A percentile compares a stretch with the other conserved stretches of the same genome.
Evolutionary conservation across 257 asterid species (phyloP).

Genomic region (Linderniella brevidens): DNA sequence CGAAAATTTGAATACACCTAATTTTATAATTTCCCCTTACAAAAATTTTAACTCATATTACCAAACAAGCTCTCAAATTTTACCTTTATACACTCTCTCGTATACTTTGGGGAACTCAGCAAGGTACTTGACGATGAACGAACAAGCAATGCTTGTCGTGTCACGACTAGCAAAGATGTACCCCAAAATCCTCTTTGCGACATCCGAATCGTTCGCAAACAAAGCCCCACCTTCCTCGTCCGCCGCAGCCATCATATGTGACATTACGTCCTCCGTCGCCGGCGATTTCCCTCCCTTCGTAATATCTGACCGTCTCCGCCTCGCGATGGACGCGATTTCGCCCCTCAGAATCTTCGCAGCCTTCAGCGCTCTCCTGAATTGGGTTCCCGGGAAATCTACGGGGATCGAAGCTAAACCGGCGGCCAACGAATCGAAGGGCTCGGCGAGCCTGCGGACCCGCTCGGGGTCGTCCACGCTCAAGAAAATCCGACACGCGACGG

Average conservation of each 20-base stretch:
- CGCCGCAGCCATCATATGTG: slow-evolving; percentile 27
- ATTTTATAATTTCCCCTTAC: no score
- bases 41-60: no score
- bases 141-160: slow-evolving; percentile 36
- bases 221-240: slow-evolving; percentile 19
- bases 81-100: slow-evolving; percentile 27
- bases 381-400: slow-evolving; percentile 37
- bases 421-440: slow-evolving; percentile 24
- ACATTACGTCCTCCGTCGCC: slow-evolving; percentile 19
- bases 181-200: slow-evolving; percentile 34
- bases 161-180: slow-evolving; percentile 34
- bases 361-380: slow-evolving; percentile 31
- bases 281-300: slow-evolving; percentile 19
- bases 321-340: slow-evolving; percentile 21
- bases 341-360: slow-evolving; percentile 24
- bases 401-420: slow-evolving; percentile 38
- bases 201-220: slow-evolving; percentile 21
- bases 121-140: slow-evolving; percentile 26
- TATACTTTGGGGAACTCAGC: slow-evolving; percentile 31
- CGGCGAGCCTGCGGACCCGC: slow-evolving; percentile 18
- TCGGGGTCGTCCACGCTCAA: slow-evolving; percentile 34
- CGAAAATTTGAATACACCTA: no score
- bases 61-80: no score
- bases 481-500: slow-evolving; percentile 31
- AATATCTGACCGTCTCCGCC: slow-evolving; percentile 23